phyloP scores from a whole-genome alignment of 2,329 filamentous ascomycete species.

The Cadophora sp. region DNA sequence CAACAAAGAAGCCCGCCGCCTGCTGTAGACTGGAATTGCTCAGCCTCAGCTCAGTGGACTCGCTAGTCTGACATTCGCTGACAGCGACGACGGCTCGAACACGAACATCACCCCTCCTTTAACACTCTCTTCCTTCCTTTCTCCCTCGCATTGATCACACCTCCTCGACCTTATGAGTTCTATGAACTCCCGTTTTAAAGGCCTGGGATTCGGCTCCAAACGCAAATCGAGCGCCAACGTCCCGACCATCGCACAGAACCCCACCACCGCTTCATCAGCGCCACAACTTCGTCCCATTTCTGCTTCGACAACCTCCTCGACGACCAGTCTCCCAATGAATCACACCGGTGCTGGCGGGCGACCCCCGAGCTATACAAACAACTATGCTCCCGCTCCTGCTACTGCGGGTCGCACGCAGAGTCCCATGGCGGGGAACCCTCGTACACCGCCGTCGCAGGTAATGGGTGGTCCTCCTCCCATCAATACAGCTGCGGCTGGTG shows the following conservation, averaged over 20 bases:
- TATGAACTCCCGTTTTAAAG: constrained; percentile 81
- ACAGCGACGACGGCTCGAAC: constrained; percentile 19
- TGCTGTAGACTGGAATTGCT: not conserved
- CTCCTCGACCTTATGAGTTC: constrained; percentile 67
- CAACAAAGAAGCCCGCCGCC: not conserved
- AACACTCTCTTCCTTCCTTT: constrained; percentile 36
- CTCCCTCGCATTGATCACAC: constrained; percentile 45
- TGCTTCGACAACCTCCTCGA: constrained; percentile 53
- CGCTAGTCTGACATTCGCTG: constrained; percentile 25
- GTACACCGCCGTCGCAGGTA: constrained; percentile 44
- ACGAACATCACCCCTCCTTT: constrained; percentile 20
- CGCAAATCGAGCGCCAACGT: constrained; percentile 71
- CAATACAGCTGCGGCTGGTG: constrained; percentile 65
- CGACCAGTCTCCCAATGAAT: constrained; percentile 66
- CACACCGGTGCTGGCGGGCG: constrained; percentile 64
- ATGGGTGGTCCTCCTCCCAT: constrained; percentile 69
- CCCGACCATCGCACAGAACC: constrained; percentile 50
- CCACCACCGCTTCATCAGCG: constrained; percentile 35
- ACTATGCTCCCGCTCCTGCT: constrained; percentile 56
- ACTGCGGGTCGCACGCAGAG: constrained; percentile 58
- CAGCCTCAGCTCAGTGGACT: constrained; percentile 21
- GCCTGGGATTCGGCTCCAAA: constrained; percentile 78
- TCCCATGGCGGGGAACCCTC: constrained; percentile 42
- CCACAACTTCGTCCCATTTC: constrained; percentile 39
- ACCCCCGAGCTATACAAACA: constrained; percentile 68